A percentile compares a stretch with the other conserved stretches of the same genome.
Evolutionary conservation across 23 red algal genomes (phyloP).

Genomic region (Gracilaria vermiculophylla): DNA sequence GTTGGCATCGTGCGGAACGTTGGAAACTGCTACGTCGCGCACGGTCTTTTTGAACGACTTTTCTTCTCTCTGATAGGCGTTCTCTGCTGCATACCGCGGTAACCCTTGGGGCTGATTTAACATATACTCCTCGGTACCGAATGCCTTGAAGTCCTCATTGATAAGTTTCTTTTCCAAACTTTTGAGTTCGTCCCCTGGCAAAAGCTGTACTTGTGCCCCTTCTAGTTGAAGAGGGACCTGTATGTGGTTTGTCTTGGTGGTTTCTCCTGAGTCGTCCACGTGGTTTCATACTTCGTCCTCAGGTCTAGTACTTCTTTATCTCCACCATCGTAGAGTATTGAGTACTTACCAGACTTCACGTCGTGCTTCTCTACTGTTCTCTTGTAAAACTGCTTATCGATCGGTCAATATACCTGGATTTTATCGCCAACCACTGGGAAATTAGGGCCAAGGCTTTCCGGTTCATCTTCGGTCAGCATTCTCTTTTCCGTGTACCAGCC

Average conservation of each 20-base stretch:
- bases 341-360: background rate
- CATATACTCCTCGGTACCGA: background rate
- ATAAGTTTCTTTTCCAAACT: background rate
- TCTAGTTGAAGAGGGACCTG: no score
- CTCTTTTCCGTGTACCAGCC: no score
- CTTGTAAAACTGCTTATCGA: background rate
- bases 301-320: background rate
- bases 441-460: background rate
- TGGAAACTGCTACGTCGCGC: background rate
- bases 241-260: no score
- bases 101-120: constrained; percentile 5
- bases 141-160: background rate
- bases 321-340: background rate
- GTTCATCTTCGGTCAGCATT: no score
- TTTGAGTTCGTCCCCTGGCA: background rate
- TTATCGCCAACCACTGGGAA: background rate
- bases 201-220: background rate
- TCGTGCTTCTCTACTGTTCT: background rate
- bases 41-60: constrained; percentile 40
- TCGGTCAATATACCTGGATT: background rate
- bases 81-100: background rate
- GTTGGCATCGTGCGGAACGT: constrained; percentile 4
- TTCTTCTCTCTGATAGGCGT: constrained; percentile 35
- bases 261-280: no score
- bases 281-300: background rate